These are phyloP conservation scores for Pseudozyma tsukubaensis DNA, from an alignment of 1,284 basidiomycete species.

Conservation along the genomic window DNA sequence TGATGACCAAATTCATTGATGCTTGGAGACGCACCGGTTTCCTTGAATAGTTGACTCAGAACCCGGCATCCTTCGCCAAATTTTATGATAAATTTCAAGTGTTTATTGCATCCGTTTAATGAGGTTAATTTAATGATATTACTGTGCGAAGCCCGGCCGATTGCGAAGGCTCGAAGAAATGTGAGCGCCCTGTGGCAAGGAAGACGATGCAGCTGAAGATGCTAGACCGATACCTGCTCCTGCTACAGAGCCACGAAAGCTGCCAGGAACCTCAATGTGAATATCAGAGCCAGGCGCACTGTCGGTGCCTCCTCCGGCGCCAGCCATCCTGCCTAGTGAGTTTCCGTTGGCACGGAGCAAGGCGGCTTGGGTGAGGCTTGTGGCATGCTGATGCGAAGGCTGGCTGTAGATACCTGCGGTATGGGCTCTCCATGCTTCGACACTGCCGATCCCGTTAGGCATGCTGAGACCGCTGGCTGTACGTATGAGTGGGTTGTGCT, in stretches of 20 bases:
- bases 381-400: constrained; percentile 22
- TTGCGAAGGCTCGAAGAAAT: constrained; percentile 22
- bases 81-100: background rate
- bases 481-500: background rate
- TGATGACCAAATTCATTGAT: constrained; percentile 15
- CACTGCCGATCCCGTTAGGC: constrained; percentile 33
- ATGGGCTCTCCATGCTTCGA: constrained; percentile 49
- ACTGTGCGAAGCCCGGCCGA: constrained; percentile 22
- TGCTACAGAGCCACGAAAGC: constrained; percentile 35
- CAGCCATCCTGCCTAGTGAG: background rate
- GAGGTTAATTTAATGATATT: background rate
- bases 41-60: background rate
- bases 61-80: no score
- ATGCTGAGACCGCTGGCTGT: constrained; percentile 4
- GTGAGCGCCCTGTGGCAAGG: constrained; percentile 12
- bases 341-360: constrained; percentile 25
- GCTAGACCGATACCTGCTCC: constrained; percentile 29
- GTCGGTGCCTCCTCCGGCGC: constrained; percentile 12
- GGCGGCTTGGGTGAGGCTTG: constrained; percentile 28
- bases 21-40: constrained; percentile 17
- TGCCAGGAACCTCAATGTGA: constrained; percentile 37
- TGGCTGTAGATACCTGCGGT: constrained; percentile 33
- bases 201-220: constrained; percentile 15
- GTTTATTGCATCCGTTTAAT: background rate
- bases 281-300: constrained; percentile 29